phyloP scores from a whole-genome alignment of 2,329 filamentous ascomycete species.

The Boeremia exigua region DNA sequence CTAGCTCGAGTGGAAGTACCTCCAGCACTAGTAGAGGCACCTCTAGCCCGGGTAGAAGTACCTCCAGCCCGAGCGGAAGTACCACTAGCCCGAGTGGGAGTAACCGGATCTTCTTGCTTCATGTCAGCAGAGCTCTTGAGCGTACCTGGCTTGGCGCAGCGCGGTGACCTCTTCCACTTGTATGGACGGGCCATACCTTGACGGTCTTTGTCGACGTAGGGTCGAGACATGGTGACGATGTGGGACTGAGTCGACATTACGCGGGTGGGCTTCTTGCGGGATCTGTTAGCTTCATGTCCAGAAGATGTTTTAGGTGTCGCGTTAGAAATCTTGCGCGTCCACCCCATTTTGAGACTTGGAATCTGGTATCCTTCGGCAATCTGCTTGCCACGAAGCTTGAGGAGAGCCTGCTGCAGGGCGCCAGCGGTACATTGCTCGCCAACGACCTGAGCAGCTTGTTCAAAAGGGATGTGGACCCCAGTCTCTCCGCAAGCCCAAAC shows the following conservation, averaged over 20 bases:
- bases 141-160: background rate
- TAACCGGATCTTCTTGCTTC: background rate
- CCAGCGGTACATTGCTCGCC: conserved; percentile 30
- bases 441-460: conserved; percentile 35
- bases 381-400: conserved; percentile 37
- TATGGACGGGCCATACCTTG: conserved; percentile 7
- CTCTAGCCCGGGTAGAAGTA: too few relatives aligned
- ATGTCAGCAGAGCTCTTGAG: conserved; percentile 1
- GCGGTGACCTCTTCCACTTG: conserved; percentile 7
- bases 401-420: conserved; percentile 43
- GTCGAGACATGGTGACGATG: conserved; percentile 11
- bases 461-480: conserved; percentile 39
- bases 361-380: conserved; percentile 30
- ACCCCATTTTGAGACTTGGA: conserved; percentile 31
- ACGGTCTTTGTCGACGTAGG: conserved; percentile 2
- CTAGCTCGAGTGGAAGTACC: background rate
- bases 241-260: conserved; percentile 14
- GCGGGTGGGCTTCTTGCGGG: conserved; percentile 14
- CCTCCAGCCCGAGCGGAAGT: background rate
- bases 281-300: conserved; percentile 6
- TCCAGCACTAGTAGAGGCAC: too few relatives aligned
- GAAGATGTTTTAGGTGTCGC: conserved; percentile 8
- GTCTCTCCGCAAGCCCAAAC: conserved; percentile 41
- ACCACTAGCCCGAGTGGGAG: background rate
- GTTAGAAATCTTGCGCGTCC: conserved; percentile 27